Evolutionary conservation across 1,284 basidiomycete genomes (phyloP), one percentile per base, ranked within the genome.

Genomic region (Quambalaria eucalypti): DNA sequence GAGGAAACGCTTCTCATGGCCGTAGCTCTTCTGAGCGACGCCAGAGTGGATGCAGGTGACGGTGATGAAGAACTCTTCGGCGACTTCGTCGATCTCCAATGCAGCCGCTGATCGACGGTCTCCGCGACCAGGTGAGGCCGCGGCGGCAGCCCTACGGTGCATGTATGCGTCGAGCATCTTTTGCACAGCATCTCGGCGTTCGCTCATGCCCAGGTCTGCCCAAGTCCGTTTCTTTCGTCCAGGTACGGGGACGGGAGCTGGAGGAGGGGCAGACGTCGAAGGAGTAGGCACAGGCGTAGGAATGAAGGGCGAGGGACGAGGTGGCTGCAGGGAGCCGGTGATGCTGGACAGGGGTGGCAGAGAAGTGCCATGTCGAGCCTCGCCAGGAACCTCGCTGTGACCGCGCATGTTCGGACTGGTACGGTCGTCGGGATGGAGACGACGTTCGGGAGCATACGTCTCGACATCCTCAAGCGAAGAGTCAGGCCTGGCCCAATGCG

Each of bases 11-110:
- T 91, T 91, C 78, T 91, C 88, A 73, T 84, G 87, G 52, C 88
- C 88, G 72, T 91, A 91, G 8, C 87, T 90, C 77, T 91, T 91
- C 79, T 90, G 88, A 0, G 88, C 88, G 47, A 90, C 88, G 19
- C 88, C 87, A 29, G 88, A 88, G 66, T 90, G 88, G 33, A 88
- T 79, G 68, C 88, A 90, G 58, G 88, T 83, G 30, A 90, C 86
- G 39, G 87, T 90, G 44, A 46, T 21, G 42, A 46, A 46, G 42
- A 9, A 46, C 14, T 19, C 42, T 12, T 46, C 42, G 10, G 16
- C 10, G 36, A 21, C 36, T 39, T 39, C 36, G 16, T 39, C 36
- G 36, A 14, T 14, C 16, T 14, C 36, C 21, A 21, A 5, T 12
- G 36, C 5, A 39, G 36, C 36, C 36, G 36, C 21, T 39, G 36